phyloP scores from a whole-genome alignment of 2,329 filamentous ascomycete genomes.

The Penicillium glabrum region DNA sequence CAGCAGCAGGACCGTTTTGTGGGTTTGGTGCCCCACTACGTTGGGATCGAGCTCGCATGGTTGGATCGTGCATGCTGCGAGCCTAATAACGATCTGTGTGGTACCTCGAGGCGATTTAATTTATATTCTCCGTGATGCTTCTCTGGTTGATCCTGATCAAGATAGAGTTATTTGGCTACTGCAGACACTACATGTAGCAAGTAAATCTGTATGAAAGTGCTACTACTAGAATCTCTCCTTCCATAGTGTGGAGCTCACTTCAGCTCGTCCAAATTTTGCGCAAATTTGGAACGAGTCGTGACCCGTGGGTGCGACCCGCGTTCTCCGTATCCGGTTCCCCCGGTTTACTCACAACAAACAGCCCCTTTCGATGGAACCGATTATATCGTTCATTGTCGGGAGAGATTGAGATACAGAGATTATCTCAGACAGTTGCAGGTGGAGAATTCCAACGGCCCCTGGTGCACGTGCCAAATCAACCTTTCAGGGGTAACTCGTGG shows the following conservation, averaged over 20 bases:
- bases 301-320: too few relatives aligned
- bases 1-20: not conserved
- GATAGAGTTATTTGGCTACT: too few relatives aligned
- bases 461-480: not conserved
- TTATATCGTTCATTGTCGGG: not conserved
- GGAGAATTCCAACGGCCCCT: not conserved
- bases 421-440: not conserved
- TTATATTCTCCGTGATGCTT: too few relatives aligned
- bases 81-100: not conserved
- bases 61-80: not conserved
- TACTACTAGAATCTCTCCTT: too few relatives aligned
- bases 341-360: not conserved
- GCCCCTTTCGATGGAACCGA: not conserved
- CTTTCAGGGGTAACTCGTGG: slow-evolving; percentile 2
- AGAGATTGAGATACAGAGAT: not conserved
- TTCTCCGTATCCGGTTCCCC: too few relatives aligned
- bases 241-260: too few relatives aligned
- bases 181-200: too few relatives aligned
- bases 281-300: too few relatives aligned
- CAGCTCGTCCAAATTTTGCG: too few relatives aligned
- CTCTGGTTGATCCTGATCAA: too few relatives aligned
- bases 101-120: not conserved
- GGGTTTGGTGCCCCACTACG: not conserved
- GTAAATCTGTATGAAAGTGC: too few relatives aligned
- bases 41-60: not conserved